Evolutionary conservation across 257 asterid genomes (phyloP), one percentile per base, ranked within the genome.

Genomic region (Plantago ovata): DNA sequence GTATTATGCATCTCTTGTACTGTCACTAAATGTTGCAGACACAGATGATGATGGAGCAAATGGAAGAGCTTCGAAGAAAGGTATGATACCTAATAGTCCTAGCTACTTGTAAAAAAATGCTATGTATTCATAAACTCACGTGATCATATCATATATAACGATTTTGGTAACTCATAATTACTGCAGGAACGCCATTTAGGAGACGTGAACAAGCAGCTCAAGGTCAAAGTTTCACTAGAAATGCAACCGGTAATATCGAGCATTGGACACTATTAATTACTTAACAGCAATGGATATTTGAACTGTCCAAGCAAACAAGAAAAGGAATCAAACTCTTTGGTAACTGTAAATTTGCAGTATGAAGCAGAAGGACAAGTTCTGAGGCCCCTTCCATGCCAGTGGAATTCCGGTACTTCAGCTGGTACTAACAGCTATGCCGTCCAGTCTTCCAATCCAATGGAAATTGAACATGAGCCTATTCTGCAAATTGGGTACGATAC

Each of bases 11-110:
- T 39, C 16, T 39, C 16, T 50, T 14, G 46, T 42, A 36, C 15
- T 45, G 22, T 60, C 36, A 23, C 12, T 23, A 41, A 22, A 22
- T 22, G 14, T 41, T 78, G 71, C 92, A 92, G 98, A 80, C 93
- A 13, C 81, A 83, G 65, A 66, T 85, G 40, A 70, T 92, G 95
- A 62, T 58, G 66, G 98, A 92, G 54, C 81, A 92, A 68, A 84
- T 92, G 95, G 96, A 88, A 61, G 94, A 88, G 62, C 94, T 92
- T 16, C 87, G 95, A 59, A 79, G 81, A 73, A 88, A 92, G 95
- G 98, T 90, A 50, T 36, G 20, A 3, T 28, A 36, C 13, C 15
- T 38, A 38, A 15, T 24, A 21, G 56, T 10, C 32, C 58, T 42
- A 20, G 48, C n/a, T n/a, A n/a, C n/a, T n/a, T 47, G 21, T 9